phyloP scores from a whole-genome alignment of 257 asterid genomes.

The Nicotiana undulata region DNA sequence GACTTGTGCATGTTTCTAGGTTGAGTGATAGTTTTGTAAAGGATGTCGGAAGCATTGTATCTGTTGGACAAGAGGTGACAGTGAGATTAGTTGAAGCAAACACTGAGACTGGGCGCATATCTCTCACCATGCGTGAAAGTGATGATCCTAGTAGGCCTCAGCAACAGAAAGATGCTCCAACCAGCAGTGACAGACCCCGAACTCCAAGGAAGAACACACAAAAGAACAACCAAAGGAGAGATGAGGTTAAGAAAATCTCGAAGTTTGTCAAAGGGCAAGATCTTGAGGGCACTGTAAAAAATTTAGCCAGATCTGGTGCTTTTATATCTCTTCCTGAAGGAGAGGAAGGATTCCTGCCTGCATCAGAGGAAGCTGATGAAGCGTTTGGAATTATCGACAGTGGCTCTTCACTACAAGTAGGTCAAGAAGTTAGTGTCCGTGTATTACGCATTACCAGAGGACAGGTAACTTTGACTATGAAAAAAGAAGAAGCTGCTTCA shows the following conservation, averaged over 20 bases:
- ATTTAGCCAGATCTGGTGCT: conserved; percentile 67
- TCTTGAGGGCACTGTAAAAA: conserved; percentile 82
- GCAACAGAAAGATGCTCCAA: conserved; percentile 41
- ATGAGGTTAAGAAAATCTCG: conserved; percentile 43
- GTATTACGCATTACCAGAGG: conserved; percentile 79
- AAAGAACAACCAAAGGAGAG: conserved; percentile 45
- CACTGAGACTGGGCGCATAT: conserved; percentile 68
- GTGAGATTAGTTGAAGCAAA: conserved; percentile 78
- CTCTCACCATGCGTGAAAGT: conserved; percentile 77
- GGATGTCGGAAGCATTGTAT: conserved; percentile 72
- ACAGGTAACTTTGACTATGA: conserved; percentile 82
- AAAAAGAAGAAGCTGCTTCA: conserved; percentile 53
- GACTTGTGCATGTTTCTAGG: conserved; percentile 88
- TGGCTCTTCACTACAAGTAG: conserved; percentile 63
- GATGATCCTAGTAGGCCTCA: conserved; percentile 42
- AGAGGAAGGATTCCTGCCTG: conserved; percentile 92
- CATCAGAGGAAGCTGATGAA: conserved; percentile 66
- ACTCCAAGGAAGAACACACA: conserved; percentile 53
- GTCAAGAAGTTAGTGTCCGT: conserved; percentile 84
- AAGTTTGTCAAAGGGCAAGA: conserved; percentile 79
- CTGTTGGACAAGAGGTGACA: conserved; percentile 90
- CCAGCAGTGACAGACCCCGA: conserved; percentile 44
- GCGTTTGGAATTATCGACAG: conserved; percentile 56
- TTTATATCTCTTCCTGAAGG: conserved; percentile 91
- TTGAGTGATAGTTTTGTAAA: conserved; percentile 79